Conservation (phyloP, 2,329 filamentous ascomycete genomes). For the Trichoderma aggressivum region DNA sequence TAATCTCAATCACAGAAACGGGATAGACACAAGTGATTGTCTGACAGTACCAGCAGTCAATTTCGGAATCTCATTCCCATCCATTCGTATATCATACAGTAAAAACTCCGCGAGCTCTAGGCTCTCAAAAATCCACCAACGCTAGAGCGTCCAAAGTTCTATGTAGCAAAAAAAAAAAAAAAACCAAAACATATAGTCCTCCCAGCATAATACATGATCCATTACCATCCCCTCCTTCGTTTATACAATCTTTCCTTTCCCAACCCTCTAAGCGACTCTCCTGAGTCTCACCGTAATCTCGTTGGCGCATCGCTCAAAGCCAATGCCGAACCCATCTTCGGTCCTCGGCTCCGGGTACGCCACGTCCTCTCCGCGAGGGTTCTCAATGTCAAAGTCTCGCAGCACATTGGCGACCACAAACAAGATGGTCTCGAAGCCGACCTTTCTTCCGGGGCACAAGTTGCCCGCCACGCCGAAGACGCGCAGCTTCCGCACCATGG, state of each 20-base stretch:
- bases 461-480: constrained; percentile 34
- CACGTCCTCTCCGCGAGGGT: constrained; percentile 15
- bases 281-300: constrained; percentile 28
- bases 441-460: constrained; percentile 30
- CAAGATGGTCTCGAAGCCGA: constrained; percentile 32
- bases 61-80: neutral
- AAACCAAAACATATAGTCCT: neutral
- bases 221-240: neutral
- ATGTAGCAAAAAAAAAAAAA: neutral
- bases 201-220: neutral
- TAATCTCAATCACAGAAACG: neutral
- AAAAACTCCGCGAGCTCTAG: neutral
- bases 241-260: neutral
- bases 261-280: neutral
- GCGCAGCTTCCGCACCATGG: constrained; percentile 27
- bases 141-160: neutral
- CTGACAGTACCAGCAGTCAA: neutral
- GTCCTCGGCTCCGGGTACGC: constrained; percentile 25
- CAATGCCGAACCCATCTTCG: constrained; percentile 29
- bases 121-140: neutral
- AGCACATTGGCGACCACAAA: constrained; percentile 28
- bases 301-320: constrained; percentile 30
- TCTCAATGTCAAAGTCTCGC: constrained; percentile 28
- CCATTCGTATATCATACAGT: neutral
- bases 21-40: neutral